phyloP scores from a whole-genome alignment of 768 basidiomycete species.

The Suillus fuscotomentosus region DNA sequence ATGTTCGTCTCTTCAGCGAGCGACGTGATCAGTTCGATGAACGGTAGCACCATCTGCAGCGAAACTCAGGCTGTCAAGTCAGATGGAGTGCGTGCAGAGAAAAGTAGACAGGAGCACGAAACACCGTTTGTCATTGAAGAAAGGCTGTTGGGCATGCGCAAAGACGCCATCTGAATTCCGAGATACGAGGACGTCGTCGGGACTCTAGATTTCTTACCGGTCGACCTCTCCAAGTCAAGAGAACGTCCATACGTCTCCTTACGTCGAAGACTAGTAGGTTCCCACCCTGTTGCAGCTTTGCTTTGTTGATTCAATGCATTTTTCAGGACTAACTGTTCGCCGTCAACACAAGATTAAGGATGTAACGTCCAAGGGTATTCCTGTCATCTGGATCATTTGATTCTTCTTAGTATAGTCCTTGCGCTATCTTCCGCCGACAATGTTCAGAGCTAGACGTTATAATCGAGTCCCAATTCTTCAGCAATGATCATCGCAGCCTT shows the following conservation, averaged over 20 bases:
- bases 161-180: too few species aligned
- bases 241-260: conserved; percentile 52
- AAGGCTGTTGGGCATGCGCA: too few species aligned
- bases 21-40: too few species aligned
- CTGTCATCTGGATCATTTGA: conserved; percentile 52
- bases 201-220: too few species aligned
- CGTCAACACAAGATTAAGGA: conserved; percentile 77
- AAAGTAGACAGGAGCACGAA: too few species aligned
- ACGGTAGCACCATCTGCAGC: too few species aligned
- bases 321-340: conserved; percentile 61
- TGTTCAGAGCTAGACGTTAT: neutral
- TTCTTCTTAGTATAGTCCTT: neutral
- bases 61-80: too few species aligned
- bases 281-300: neutral
- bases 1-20: too few species aligned
- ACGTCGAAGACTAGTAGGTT: conserved; percentile 76
- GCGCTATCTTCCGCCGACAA: neutral
- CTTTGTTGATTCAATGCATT: neutral
- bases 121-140: too few species aligned
- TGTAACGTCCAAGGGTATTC: conserved; percentile 79
- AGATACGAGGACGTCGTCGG: too few species aligned
- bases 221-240: conserved; percentile 61
- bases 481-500: conserved; percentile 58
- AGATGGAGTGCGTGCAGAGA: too few species aligned
- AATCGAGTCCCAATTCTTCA: conserved; percentile 39